Evolutionary conservation across 768 basidiomycete species (phyloP), one percentile per base, ranked within the genome.

Genomic region (Tulasnella sp.): DNA sequence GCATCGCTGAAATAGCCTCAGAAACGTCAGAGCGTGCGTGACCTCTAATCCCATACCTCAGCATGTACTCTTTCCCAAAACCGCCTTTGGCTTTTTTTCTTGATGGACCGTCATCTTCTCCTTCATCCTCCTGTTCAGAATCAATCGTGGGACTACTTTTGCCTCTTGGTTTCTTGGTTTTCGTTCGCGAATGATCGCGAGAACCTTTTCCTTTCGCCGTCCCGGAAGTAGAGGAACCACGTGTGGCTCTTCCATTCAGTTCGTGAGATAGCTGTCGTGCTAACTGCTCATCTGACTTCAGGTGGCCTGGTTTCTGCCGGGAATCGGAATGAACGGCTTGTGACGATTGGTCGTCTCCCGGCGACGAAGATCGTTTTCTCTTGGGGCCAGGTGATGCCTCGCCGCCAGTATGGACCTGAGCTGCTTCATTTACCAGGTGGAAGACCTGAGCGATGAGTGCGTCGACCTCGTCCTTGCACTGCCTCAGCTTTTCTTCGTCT

Each of bases 1-100:
- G 86, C 79, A 57, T 73, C 79, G 58, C 90, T 92, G 56, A 13
- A 37, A 22, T 37, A 13, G 34, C n/a, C n/a, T n/a, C n/a, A 42
- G 8, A 25, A 41, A 35, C 12, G 6, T 12, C 29, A 41, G 12
- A 51, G 13, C 32, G 33, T 20, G 22, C 32, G n/a, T 6, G 37
- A 20, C 12, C 34, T 37, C 34, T 9, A 13, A 39, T 13, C 34
- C 60, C 63, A 55, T 59, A 83, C 85, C 84, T 88, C 55, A 89
- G 67, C 13, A 64, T 62, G 61, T 79, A 86, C 59, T 83, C 81
- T 64, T 88, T 88, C 42, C 75, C 75, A 63, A 89, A 86, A 10
- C 20, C 84, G 13, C 82, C 83, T 61, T 73, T 76, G 20, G 78
- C 76, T 32, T 78, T 73, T 61, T 69, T 69, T n/a, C 64, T 70